phyloP scores from a whole-genome alignment of 768 basidiomycete genomes.

The Amanita pallidorosea region DNA sequence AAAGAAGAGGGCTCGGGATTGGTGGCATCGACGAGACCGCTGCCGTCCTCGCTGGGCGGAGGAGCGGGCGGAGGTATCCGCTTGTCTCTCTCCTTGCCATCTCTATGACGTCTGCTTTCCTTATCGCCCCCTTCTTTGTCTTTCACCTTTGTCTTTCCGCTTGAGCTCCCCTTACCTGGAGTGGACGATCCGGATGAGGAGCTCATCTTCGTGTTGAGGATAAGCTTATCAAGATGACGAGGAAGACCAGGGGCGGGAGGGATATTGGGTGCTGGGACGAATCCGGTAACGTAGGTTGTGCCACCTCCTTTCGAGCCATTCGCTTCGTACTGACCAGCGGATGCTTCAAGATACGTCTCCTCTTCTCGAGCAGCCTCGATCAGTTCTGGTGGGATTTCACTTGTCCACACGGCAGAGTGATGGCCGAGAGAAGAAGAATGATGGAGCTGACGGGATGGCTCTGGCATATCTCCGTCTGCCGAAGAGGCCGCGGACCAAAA shows the following conservation, averaged over 20 bases:
- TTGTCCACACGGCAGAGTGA: slow-evolving; percentile 52
- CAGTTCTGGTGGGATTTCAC: slow-evolving; percentile 66
- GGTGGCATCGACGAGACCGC: slow-evolving; percentile 5
- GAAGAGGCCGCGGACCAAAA: slow-evolving; percentile 30
- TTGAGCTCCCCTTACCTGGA: slow-evolving; percentile 2
- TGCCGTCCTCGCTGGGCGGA: slow-evolving; percentile 18
- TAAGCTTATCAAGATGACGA: slow-evolving; percentile 87
- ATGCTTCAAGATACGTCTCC: slow-evolving; percentile 57
- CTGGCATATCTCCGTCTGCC: slow-evolving; percentile 22
- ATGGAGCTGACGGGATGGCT: slow-evolving; percentile 5
- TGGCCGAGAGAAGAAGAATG: slow-evolving; percentile 10
- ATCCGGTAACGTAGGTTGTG: slow-evolving; percentile 21
- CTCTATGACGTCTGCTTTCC: slow-evolving; percentile 8
- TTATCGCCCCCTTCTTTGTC: slow-evolving; percentile 6
- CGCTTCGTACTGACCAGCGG: slow-evolving; percentile 23
- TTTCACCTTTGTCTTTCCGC: slow-evolving; percentile 14
- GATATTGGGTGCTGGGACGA: slow-evolving; percentile 62
- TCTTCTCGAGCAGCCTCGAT: slow-evolving; percentile 75
- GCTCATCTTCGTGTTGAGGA: slow-evolving; percentile 53
- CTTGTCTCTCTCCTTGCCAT: slow-evolving; percentile 10
- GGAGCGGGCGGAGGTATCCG: slow-evolving; percentile 16
- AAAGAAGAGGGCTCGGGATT: not conserved
- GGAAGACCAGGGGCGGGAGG: slow-evolving; percentile 86
- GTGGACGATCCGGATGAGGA: slow-evolving; percentile 12
- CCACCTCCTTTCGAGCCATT: slow-evolving; percentile 10